Conservation (phyloP, 306 rosid species). For the Mimosa bimucronata region DNA sequence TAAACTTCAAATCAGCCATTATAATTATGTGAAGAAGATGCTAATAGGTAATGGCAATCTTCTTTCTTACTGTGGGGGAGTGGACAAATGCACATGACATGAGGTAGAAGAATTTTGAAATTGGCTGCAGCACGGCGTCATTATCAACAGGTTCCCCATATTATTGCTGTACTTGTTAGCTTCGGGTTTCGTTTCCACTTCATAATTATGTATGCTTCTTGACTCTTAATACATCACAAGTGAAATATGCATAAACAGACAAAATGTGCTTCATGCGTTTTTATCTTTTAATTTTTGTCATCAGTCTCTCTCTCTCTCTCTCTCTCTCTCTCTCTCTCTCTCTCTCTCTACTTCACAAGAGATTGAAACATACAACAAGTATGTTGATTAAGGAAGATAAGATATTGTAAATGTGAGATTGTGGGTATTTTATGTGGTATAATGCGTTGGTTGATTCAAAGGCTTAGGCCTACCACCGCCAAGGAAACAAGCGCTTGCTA, state of each 20-base stretch:
- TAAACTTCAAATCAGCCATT: not conserved
- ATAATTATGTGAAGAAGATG: not conserved
- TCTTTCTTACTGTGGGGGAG: not conserved
- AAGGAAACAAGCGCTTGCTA: slow-evolving; percentile 51
- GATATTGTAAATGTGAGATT: too few species aligned
- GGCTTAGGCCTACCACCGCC: slow-evolving; percentile 59
- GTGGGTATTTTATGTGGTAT: not conserved
- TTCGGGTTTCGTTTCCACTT: not conserved
- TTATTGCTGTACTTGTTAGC: not conserved
- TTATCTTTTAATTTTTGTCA: too few species aligned
- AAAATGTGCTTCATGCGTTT: not conserved
- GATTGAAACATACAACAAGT: not conserved
- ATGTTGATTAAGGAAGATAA: too few species aligned
- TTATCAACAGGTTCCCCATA: not conserved
- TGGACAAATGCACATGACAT: not conserved
- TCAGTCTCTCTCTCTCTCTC: too few species aligned
- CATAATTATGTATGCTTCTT: not conserved
- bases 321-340: too few species aligned
- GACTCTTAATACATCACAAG: not conserved
- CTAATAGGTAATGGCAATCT: not conserved
- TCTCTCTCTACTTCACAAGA: not conserved
- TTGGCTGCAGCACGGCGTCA: not conserved
- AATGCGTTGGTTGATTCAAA: slow-evolving; percentile 21
- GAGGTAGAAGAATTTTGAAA: not conserved
- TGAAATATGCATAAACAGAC: not conserved